These are phyloP conservation scores for Inga oerstediana DNA, from an alignment of 306 rosid genomes.

Conservation along the genomic window DNA sequence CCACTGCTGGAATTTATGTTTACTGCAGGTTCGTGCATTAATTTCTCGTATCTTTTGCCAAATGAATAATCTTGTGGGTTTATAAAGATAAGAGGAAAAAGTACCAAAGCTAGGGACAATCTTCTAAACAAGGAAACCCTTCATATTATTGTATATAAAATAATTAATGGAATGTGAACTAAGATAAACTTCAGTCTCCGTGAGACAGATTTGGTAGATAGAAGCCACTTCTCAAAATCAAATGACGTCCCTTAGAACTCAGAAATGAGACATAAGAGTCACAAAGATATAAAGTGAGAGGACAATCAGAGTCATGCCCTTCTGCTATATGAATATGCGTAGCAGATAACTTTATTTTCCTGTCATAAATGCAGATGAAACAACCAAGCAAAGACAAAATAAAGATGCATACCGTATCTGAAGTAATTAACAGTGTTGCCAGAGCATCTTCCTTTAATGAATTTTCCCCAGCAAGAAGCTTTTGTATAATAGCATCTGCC, in stretches of 20 bases:
- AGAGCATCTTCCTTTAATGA: slow-evolving; percentile 52
- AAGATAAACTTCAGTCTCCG: neutral
- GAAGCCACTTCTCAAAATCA: neutral
- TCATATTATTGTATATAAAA: slow-evolving; percentile 5
- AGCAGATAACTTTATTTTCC: slow-evolving; percentile 8
- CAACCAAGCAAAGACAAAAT: slow-evolving; percentile 22
- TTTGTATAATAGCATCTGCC: slow-evolving; percentile 91
- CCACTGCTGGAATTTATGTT: neutral
- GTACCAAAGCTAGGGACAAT: slow-evolving; percentile 2
- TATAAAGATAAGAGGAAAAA: neutral
- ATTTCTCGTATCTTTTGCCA: slow-evolving; percentile 4
- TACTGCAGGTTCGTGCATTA: slow-evolving; percentile 16
- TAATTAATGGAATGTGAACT: slow-evolving; percentile 9
- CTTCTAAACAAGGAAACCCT: slow-evolving; percentile 1
- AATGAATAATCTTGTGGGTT: slow-evolving; percentile 6
- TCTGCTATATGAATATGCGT: slow-evolving; percentile 18
- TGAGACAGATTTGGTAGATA: neutral
- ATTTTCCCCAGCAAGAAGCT: slow-evolving; percentile 44
- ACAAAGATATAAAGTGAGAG: slow-evolving; percentile 13
- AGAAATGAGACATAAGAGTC: slow-evolving; percentile 12
- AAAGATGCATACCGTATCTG: slow-evolving; percentile 75
- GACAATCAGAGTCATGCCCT: neutral
- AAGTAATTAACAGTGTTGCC: slow-evolving; percentile 71
- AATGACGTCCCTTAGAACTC: slow-evolving; percentile 7
- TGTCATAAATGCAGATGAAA: slow-evolving; percentile 16